Base-by-base conservation (phyloP, 352 stramenopile species). In the Pythium brassicae region DNA sequence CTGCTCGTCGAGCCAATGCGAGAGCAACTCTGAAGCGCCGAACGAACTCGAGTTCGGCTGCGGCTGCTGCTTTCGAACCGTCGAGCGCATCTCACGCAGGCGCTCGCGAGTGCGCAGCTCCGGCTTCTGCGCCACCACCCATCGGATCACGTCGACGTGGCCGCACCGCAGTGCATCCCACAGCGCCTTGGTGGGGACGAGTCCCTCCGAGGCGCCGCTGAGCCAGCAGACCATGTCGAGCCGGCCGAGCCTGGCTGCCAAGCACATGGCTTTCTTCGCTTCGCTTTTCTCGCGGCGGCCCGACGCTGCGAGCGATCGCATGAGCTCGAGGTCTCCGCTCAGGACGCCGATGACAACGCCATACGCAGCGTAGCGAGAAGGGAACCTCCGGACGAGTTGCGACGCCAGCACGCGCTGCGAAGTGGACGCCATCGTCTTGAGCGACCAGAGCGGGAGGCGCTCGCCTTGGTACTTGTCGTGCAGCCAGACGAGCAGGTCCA, bases 211-310 rank as follows among this genome's bases (percentile, higher is more conserved):
- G 20, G 45, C 25, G 15, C 12, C 9, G 23, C 25, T 37, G 34
- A 60, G 54, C 54, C 54, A 54, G n/a, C 26, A 6, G 5, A 60
- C 17, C 12, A 53, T 60, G 17, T 48, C 34, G 23, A 60, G 44
- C 4, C 37, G 35, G 9, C 54, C 54, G 37, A 42, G 45, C 34
- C 54, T 45, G 9, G 54, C 54, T 8, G 54, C 54, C 23, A 54
- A 14, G 22, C 54, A 60, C 32, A 60, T 60, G 12, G 54, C 54
- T 27, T 43, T 48, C 45, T 60, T 60, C 22, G 46, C 32, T 12
- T 54, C 54, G 27, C 26, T 47, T 37, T 50, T 35, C 9, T 54
- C 45, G 9, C 22, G 46, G 4, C 35, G 46, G 2, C 19, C 29
- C 2, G 22, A 17, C n/a, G 14, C 23, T 34, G 43, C 44, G 26